These are phyloP conservation scores for Penicillium hesseltinei DNA, from an alignment of 2,329 filamentous ascomycete genomes.

Conservation along the genomic window DNA sequence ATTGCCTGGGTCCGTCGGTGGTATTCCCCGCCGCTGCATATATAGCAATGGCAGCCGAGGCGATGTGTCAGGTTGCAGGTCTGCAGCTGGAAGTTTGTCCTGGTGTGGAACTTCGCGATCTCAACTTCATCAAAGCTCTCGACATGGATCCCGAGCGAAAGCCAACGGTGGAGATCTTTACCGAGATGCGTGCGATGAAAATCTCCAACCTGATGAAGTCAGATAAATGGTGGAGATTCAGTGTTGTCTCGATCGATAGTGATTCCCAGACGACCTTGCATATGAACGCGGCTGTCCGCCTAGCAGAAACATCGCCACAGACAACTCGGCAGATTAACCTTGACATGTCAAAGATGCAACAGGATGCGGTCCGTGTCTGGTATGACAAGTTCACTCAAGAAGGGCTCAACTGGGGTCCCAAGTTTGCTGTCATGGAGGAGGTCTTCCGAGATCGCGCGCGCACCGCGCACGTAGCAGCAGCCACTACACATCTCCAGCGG, in stretches of 20 bases:
- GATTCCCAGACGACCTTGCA: not conserved
- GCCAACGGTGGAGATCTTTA: not conserved
- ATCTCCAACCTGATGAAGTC: not conserved
- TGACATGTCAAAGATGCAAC: not conserved
- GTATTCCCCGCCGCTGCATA: constrained; percentile 39
- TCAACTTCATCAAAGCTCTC: not conserved
- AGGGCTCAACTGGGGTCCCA: constrained; percentile 9
- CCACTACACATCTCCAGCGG: not conserved
- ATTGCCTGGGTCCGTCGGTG: constrained; percentile 28
- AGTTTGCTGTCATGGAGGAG: constrained; percentile 1
- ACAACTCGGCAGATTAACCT: not conserved
- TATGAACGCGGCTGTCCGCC: not conserved
- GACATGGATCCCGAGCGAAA: not conserved
- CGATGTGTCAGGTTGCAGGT: constrained; percentile 5
- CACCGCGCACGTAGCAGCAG: not conserved
- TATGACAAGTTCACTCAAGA: constrained; percentile 4
- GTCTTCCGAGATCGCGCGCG: not conserved
- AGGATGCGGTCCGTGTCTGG: constrained; percentile 2
- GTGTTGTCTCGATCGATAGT: not conserved
- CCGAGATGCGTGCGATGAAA: not conserved
- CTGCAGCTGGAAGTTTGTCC: not conserved
- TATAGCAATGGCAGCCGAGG: constrained; percentile 36
- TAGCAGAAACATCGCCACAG: not conserved
- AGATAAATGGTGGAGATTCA: not conserved
- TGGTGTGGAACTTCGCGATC: not conserved